Conservation (phyloP, 495 filamentous ascomycete species). For the Penicillium herquei region DNA sequence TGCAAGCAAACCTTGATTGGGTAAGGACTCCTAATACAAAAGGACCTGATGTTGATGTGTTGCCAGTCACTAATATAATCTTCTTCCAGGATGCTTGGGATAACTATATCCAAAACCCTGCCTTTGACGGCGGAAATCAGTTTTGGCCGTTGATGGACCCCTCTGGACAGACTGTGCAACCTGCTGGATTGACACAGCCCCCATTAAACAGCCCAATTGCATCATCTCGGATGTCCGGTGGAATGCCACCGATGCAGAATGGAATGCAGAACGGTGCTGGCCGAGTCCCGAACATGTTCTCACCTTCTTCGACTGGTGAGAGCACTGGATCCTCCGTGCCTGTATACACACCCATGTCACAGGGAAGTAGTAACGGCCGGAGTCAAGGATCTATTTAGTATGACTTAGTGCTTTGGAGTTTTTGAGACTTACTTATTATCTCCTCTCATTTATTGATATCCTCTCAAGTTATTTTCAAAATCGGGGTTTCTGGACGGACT, state of each 20-base stretch:
- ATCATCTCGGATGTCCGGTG: constrained; percentile 3
- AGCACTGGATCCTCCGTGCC: constrained; percentile 13
- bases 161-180: constrained; percentile 26
- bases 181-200: constrained; percentile 17
- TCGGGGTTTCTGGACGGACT: background rate
- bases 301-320: constrained; percentile 18
- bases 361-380: constrained; percentile 8
- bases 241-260: constrained; percentile 11
- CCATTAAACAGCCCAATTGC: constrained; percentile 14
- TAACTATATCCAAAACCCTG: constrained; percentile 52
- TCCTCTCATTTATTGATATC: background rate
- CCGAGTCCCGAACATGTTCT: constrained; percentile 19
- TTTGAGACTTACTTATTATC: too few relatives aligned
- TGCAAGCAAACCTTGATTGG: constrained; percentile 74
- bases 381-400: constrained; percentile 8
- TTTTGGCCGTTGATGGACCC: constrained; percentile 48
- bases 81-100: constrained; percentile 53
- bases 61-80: background rate
- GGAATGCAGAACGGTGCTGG: constrained; percentile 5
- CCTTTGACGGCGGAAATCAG: constrained; percentile 43
- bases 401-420: background rate
- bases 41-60: too few relatives aligned
- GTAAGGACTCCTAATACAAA: constrained; percentile 43
- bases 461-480: background rate
- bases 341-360: constrained; percentile 19